A percentile compares a stretch with the other conserved stretches of the same genome.
Conservation (phyloP, 83 land plant species). For the Isoetes engelmannii region DNA sequence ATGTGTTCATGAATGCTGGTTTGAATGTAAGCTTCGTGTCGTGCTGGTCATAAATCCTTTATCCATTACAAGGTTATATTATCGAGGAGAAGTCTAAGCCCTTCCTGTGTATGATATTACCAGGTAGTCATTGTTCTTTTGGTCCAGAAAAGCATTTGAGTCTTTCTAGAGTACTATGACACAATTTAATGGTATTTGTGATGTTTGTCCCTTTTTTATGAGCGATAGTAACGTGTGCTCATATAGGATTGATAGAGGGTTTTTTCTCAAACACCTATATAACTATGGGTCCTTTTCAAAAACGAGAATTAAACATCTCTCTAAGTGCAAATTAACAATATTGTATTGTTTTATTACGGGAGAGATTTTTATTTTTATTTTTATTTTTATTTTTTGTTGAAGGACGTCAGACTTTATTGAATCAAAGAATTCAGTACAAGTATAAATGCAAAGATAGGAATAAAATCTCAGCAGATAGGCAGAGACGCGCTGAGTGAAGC, state of each 20-base stretch:
- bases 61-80: slow-evolving; percentile 42
- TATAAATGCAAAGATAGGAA: too few relatives aligned
- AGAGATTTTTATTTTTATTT: slow-evolving; percentile 69
- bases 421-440: too few relatives aligned
- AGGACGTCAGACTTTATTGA: too few relatives aligned
- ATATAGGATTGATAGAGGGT: too few relatives aligned
- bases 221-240: too few relatives aligned
- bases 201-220: neutral
- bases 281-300: too few relatives aligned
- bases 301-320: too few relatives aligned
- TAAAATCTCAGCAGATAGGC: too few relatives aligned
- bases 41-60: slow-evolving; percentile 42
- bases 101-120: neutral
- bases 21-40: slow-evolving; percentile 48
- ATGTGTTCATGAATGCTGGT: neutral
- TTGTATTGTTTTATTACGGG: slow-evolving; percentile 33
- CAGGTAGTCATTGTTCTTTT: slow-evolving; percentile 15
- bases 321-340: too few relatives aligned
- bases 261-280: too few relatives aligned
- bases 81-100: slow-evolving; percentile 40
- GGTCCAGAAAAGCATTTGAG: neutral
- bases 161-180: neutral
- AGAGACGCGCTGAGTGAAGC: too few relatives aligned
- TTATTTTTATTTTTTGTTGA: too few relatives aligned
- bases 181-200: neutral